Evolutionary conservation across 257 asterid species (phyloP), one percentile per base, ranked within the genome.

Genomic region (Nicotiana tomentosiformis): DNA sequence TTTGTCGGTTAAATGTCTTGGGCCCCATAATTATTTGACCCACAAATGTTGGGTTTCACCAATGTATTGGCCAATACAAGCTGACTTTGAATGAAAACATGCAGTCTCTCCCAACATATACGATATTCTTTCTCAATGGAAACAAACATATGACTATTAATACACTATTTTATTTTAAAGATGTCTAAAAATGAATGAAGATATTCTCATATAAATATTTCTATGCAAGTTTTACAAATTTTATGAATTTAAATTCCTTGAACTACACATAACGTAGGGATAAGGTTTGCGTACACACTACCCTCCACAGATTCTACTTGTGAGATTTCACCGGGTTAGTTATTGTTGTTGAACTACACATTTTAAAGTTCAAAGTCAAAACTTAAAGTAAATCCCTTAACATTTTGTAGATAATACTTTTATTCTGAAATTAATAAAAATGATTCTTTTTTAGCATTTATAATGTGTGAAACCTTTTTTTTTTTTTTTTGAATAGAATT

Each of bases 1-100:
- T 68, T 81, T 89, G 94, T 91, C 93, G 89, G 87, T 51, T 81
- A 83, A 30, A 56, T 89, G 93, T 87, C 91, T 80, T 86, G 84
- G 89, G 91, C 84, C 89, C 91, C 83, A 82, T 81, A 30, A 66
- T 62, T 79, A 61, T 77, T 87, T 89, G 93, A 91, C 89, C 89
- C 89, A 77, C 66, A 77, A 66, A 77, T 82, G 77, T 83, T 74
- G 82, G 82, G 85, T 56, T 80, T 58, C 81, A 20, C 89, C 86
- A 86, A 86, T 86, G 87, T 79, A 66, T 77, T 29, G 53, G 83
- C 62, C 66, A 49, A 32, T 66, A 60, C 70, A 23, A 49, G 35
- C 84, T 83, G 85, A 83, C 85, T 77, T 46, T 76, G 80, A 76
- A 51, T 29, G 17, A 29, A 53, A 43, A 53, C 58, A 53, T 16